Percentiles rank a stretch among this genome's conserved stretches.
Evolutionary conservation across 768 basidiomycete species (phyloP).

Genomic region (Trametes meyenii): DNA sequence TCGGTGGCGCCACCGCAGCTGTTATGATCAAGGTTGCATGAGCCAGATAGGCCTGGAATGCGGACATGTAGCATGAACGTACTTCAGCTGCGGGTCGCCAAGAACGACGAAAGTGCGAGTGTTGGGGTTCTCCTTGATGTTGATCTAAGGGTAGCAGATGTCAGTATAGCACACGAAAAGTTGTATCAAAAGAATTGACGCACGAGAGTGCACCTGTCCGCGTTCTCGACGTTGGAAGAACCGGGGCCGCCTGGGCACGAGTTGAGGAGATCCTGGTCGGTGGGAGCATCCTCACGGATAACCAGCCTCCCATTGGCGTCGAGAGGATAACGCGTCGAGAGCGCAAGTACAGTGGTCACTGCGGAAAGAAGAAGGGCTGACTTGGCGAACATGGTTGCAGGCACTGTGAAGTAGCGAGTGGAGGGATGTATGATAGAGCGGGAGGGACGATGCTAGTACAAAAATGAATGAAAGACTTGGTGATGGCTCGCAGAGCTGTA

Average conservation of each 20-base stretch:
- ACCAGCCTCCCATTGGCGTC: background rate
- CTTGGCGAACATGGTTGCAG: background rate
- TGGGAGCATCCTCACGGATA: background rate
- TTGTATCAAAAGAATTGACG: background rate
- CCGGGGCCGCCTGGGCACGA: slow-evolving; percentile 23
- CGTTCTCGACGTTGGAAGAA: slow-evolving; percentile 7
- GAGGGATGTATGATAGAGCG: background rate
- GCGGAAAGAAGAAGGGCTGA: background rate
- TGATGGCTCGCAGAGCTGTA: slow-evolving; percentile 1
- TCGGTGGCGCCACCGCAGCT: slow-evolving; percentile 13
- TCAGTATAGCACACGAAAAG: background rate
- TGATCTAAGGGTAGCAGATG: background rate
- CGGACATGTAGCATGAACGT: background rate
- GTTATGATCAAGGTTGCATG: background rate
- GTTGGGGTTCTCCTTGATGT: slow-evolving; percentile 16
- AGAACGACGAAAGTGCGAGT: slow-evolving; percentile 10
- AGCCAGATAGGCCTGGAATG: background rate
- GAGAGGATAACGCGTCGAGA: background rate
- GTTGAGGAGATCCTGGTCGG: slow-evolving; percentile 13
- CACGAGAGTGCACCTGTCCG: slow-evolving; percentile 18
- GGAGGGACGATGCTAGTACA: too few relatives aligned
- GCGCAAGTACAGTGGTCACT: background rate
- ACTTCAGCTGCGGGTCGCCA: slow-evolving; percentile 22
- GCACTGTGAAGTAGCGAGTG: background rate
- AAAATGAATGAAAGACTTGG: background rate